Conservation (phyloP, 1,284 basidiomycete genomes). For the Fomitopsis pinicola region DNA sequence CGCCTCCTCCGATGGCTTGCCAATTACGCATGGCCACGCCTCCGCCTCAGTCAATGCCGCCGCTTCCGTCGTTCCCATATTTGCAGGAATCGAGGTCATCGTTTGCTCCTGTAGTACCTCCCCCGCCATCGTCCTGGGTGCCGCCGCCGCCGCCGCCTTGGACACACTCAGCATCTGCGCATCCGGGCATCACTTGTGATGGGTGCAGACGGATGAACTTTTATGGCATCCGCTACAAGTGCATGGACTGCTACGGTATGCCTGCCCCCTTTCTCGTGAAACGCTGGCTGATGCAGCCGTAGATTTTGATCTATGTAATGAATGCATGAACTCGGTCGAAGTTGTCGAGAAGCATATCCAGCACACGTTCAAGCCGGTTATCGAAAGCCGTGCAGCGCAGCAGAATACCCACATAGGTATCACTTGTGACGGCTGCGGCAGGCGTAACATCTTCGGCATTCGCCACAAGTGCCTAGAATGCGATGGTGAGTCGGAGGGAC, state of each 20-base stretch:
- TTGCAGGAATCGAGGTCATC: not conserved
- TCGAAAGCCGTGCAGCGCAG: not conserved
- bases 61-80: not conserved
- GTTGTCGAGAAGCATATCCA: conserved; percentile 1
- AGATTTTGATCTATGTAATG: conserved; percentile 15
- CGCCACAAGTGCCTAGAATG: conserved; percentile 62
- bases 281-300: conserved; percentile 4
- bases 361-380: conserved; percentile 14
- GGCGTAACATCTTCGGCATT: conserved; percentile 44
- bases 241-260: conserved; percentile 60
- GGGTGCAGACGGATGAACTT: conserved; percentile 43
- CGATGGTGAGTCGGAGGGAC: conserved; percentile 28
- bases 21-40: conserved; percentile 6
- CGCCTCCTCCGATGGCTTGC: not conserved
- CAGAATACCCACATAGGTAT: conserved; percentile 35
- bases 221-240: conserved; percentile 64
- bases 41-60: conserved; percentile 6
- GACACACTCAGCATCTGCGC: not conserved
- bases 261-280: conserved; percentile 8
- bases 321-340: conserved; percentile 7
- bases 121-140: not conserved
- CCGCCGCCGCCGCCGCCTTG: not conserved
- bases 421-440: conserved; percentile 63
- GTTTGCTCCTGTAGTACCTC: not conserved
- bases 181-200: conserved; percentile 30